Base-by-base conservation (phyloP, 208 protist species). In the Wallacemonas sp. region DNA sequence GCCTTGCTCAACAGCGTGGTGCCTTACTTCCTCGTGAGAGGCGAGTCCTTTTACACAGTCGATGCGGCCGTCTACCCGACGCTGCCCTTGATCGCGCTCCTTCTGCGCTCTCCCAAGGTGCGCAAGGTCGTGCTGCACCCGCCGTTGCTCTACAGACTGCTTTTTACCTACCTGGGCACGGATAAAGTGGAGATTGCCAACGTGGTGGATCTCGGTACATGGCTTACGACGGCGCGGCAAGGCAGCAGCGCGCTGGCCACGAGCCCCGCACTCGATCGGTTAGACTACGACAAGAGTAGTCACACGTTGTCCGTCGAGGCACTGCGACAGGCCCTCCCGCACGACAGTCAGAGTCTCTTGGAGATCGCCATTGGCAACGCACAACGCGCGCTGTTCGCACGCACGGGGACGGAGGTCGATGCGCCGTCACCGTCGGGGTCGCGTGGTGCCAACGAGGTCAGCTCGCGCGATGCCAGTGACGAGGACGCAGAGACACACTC, bases 151-250 rank as follows among this genome's bases (percentile, higher is more conserved):
- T 87, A 87, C 61, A 82, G 73, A 2, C 67, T 91, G 12, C 77
- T 94, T 1, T 91, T 91, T 54, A 26, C 84, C 5, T 92, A 85
- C 64, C 76, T 94, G 11, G 88, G 88, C 33, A 92, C 84, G 4
- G 88, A 94, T 41, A 81, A 84, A 1, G 71, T 94, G 14, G 79
- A 82, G 4, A 67, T 92, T 18, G 38, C 70, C 18, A 81, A 77
- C 38, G 72, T 94, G 18, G 81, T 94, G 26, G 85, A 94, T 66
- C 7, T 91, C 10, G 59, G 33, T 0, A 70, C 76, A 1, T 90
- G 83, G 72, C 61, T 71, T 12, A 57, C 68, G 10, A 72, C 84
- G 36, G 46, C 82, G 29, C 67, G 61, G 14, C 62, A 67, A 22
- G 36, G 48, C 33, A 39, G 62, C 46, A 29, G 14, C 33, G 52